These are phyloP conservation scores for Citropsis articulata DNA, from an alignment of 345 rosid species.

Conservation along the genomic window DNA sequence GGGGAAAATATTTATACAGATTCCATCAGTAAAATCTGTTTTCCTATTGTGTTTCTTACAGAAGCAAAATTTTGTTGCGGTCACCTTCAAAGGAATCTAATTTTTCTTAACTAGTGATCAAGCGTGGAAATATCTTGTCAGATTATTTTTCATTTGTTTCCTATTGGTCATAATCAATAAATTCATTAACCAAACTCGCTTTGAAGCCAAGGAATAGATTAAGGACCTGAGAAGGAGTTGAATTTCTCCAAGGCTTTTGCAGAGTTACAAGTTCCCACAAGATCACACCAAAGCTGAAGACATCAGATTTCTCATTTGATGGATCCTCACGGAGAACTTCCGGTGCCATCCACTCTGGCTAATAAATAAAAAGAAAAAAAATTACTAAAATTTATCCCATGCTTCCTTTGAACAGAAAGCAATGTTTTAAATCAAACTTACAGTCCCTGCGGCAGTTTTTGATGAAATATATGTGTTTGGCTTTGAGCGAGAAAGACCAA, in stretches of 20 bases:
- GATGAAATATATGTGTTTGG: conserved; percentile 53
- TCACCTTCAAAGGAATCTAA: not conserved
- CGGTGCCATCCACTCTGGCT: conserved; percentile 74
- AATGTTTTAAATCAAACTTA: conserved; percentile 24
- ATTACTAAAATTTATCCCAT: not conserved
- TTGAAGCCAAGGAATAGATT: conserved; percentile 11
- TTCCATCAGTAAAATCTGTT: not conserved
- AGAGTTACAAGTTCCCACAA: conserved; percentile 55
- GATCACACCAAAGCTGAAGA: conserved; percentile 58
- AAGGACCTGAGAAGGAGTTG: conserved; percentile 44
- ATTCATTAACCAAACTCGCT: no score
- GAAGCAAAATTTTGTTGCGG: not conserved
- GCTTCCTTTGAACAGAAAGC: not conserved
- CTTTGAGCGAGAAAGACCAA: conserved; percentile 57
- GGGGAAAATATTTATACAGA: not conserved
- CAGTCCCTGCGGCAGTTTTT: conserved; percentile 59
- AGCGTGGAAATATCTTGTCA: not conserved
- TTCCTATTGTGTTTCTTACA: not conserved
- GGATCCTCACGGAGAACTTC: conserved; percentile 53
- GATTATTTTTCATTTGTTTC: not conserved
- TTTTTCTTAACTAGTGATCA: not conserved
- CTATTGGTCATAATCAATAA: not conserved
- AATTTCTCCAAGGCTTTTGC: conserved; percentile 50
- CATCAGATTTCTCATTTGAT: conserved; percentile 57
- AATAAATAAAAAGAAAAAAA: conserved; percentile 9